phyloP scores from a whole-genome alignment of 345 rosid species.

The Populus alba region DNA sequence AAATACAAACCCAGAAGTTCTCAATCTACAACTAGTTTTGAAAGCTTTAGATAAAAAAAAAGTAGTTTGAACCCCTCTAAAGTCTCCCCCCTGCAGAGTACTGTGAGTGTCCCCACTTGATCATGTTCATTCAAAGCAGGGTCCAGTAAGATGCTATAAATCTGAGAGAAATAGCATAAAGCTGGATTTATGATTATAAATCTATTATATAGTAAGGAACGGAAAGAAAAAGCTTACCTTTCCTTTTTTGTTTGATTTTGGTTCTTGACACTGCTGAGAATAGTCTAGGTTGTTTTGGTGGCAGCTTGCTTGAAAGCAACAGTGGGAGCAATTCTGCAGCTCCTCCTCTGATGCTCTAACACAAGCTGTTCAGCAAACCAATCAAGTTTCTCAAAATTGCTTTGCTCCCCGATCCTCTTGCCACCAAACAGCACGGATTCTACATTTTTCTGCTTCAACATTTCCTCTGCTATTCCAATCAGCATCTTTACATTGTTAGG shows the following conservation, averaged over 20 bases:
- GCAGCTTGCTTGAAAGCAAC: conserved; percentile 88
- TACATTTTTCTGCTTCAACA: conserved; percentile 93
- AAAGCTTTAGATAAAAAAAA: not conserved
- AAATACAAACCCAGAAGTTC: not conserved
- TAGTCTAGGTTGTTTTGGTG: conserved; percentile 34
- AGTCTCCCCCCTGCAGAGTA: not conserved
- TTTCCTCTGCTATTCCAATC: conserved; percentile 72
- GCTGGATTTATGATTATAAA: not conserved
- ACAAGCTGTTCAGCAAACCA: conserved; percentile 88
- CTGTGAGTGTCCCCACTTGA: conserved; percentile 12
- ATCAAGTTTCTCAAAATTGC: conserved; percentile 78
- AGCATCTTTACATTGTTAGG: conserved; percentile 69
- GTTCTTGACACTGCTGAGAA: conserved; percentile 26
- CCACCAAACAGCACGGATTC: conserved; percentile 90
- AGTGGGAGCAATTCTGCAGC: conserved; percentile 91
- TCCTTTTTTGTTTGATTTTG: conserved; percentile 17
- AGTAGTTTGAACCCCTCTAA: not conserved
- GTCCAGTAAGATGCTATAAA: conserved; percentile 18
- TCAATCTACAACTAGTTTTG: not conserved
- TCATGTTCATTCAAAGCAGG: conserved; percentile 18
- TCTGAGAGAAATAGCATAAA: not conserved
- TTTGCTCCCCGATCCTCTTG: conserved; percentile 68
- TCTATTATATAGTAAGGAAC: not conserved
- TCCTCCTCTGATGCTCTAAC: conserved; percentile 89
- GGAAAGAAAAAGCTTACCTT: conserved; percentile 28